A percentile compares a stretch with the other conserved stretches of the same genome.
phyloP scores from a whole-genome alignment of 1,139 yeast species.

The Pneumocystis carinii region DNA sequence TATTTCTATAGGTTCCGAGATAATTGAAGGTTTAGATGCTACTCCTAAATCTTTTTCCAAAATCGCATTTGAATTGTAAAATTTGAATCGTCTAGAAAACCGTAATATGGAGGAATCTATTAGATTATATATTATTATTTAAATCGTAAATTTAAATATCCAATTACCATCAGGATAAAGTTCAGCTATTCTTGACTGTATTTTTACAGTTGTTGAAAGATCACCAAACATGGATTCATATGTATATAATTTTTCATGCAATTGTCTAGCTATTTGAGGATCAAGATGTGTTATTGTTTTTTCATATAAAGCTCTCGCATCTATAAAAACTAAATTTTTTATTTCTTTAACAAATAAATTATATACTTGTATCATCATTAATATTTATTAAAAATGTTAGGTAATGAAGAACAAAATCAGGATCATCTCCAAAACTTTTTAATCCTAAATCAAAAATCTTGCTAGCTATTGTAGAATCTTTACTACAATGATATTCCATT shows the following conservation, averaged over 20 bases:
- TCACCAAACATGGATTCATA: conserved; percentile 51
- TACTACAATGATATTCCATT: conserved; percentile 55
- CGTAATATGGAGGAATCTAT: conserved; percentile 30
- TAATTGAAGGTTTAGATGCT: background rate
- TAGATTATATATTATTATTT: conserved; percentile 20
- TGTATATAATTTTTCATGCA: conserved; percentile 36
- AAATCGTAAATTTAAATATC: conserved; percentile 16
- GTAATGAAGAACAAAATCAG: conserved; percentile 53
- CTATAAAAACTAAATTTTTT: background rate
- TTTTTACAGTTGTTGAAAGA: conserved; percentile 46
- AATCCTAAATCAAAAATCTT: conserved; percentile 71
- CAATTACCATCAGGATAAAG: conserved; percentile 39
- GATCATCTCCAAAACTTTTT: conserved; percentile 38
- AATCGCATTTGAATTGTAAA: conserved; percentile 16
- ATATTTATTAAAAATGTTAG: conserved; percentile 55
- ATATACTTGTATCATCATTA: conserved; percentile 52
- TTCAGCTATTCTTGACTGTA: conserved; percentile 53
- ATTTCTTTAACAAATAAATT: background rate
- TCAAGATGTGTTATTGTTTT: conserved; percentile 36
- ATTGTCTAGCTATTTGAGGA: conserved; percentile 25
- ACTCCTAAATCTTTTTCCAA: conserved; percentile 9
- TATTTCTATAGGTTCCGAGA: background rate
- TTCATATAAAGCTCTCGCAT: conserved; percentile 73
- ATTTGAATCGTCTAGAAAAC: conserved; percentile 34
- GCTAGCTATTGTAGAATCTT: conserved; percentile 50